phyloP scores from a whole-genome alignment of 495 filamentous ascomycete species.

The Diplogelasinospora grovesii region DNA sequence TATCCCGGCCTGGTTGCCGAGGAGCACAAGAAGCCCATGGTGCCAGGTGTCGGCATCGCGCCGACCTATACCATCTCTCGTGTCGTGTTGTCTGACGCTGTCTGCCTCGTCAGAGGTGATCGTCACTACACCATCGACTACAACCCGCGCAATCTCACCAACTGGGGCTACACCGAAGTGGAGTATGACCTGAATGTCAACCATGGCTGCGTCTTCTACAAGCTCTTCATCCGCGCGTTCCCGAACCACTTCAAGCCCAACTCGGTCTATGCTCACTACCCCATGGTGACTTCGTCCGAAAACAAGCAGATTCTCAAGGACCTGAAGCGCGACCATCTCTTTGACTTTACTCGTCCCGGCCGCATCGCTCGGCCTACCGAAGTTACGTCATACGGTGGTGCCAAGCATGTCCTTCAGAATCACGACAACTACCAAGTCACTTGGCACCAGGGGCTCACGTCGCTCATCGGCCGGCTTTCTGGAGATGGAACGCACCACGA shows the following conservation, averaged over 20 bases:
- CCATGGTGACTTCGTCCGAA: slow-evolving; percentile 66
- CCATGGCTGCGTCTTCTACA: slow-evolving; percentile 81
- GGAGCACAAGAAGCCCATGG: slow-evolving; percentile 64
- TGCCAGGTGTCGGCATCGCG: slow-evolving; percentile 73
- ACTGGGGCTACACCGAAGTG: slow-evolving; percentile 59
- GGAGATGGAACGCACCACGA: slow-evolving; percentile 44
- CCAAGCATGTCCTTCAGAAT: slow-evolving; percentile 56
- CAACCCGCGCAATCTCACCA: slow-evolving; percentile 69
- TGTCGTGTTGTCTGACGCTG: slow-evolving; percentile 79
- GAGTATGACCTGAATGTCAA: slow-evolving; percentile 52
- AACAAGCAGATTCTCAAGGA: slow-evolving; percentile 66
- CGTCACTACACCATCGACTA: slow-evolving; percentile 76
- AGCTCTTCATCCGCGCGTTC: slow-evolving; percentile 72
- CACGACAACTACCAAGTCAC: slow-evolving; percentile 56
- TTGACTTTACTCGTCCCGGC: slow-evolving; percentile 60
- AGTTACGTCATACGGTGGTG: slow-evolving; percentile 54
- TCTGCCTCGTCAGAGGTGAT: slow-evolving; percentile 78
- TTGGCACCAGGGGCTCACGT: slow-evolving; percentile 52
- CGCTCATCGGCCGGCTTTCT: slow-evolving; percentile 43
- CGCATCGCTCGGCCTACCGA: slow-evolving; percentile 46
- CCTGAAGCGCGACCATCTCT: slow-evolving; percentile 64
- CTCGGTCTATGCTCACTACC: slow-evolving; percentile 83
- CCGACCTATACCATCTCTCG: slow-evolving; percentile 78
- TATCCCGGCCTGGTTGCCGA: slow-evolving; percentile 81
- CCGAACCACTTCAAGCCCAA: slow-evolving; percentile 71